Percentiles rank a stretch among this genome's conserved stretches.
phyloP scores from a whole-genome alignment of 139 green algal species.

The Chlorella sorokiniana region DNA sequence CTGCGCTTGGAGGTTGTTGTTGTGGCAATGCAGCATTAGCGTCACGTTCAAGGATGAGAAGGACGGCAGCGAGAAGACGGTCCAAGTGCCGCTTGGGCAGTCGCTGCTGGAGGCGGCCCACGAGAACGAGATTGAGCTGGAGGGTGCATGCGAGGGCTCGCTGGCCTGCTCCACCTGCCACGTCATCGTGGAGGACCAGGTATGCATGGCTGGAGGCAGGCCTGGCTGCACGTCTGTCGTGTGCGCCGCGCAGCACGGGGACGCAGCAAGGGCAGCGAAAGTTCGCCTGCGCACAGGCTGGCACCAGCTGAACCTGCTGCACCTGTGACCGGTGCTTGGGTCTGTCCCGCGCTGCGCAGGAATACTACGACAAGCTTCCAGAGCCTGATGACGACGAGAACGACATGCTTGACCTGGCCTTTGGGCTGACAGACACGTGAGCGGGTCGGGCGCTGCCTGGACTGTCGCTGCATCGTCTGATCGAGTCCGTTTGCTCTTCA shows the following conservation, averaged over 20 bases:
- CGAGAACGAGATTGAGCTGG: slow-evolving; percentile 97
- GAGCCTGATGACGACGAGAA: slow-evolving; percentile 98
- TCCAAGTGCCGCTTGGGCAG: slow-evolving; percentile 84
- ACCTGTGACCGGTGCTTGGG: too few species aligned
- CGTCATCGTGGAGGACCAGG: slow-evolving; percentile 56
- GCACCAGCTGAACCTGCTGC: too few species aligned
- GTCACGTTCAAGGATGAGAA: slow-evolving; percentile 92
- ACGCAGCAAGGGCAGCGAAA: background rate
- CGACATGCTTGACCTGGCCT: slow-evolving; percentile 99
- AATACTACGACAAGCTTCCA: slow-evolving; percentile 84
- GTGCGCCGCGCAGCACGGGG: background rate
- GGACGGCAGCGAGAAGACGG: slow-evolving; percentile 77
- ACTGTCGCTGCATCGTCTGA: background rate
- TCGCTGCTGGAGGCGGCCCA: slow-evolving; percentile 91
- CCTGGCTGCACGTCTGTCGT: background rate
- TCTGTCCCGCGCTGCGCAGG: slow-evolving; percentile 49
- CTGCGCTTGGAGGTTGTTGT: too few species aligned
- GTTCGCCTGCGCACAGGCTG: too few species aligned
- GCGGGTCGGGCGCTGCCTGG: slow-evolving; percentile 61
- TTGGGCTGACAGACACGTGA: slow-evolving; percentile 95
- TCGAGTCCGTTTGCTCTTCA: background rate
- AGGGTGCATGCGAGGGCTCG: slow-evolving; percentile 97
- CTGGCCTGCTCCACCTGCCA: slow-evolving; percentile 99
- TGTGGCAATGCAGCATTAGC: slow-evolving; percentile 61
- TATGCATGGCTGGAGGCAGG: too few species aligned